Conservation (phyloP, 2,329 filamentous ascomycete genomes). For the Ophiosphaerella narmari region DNA sequence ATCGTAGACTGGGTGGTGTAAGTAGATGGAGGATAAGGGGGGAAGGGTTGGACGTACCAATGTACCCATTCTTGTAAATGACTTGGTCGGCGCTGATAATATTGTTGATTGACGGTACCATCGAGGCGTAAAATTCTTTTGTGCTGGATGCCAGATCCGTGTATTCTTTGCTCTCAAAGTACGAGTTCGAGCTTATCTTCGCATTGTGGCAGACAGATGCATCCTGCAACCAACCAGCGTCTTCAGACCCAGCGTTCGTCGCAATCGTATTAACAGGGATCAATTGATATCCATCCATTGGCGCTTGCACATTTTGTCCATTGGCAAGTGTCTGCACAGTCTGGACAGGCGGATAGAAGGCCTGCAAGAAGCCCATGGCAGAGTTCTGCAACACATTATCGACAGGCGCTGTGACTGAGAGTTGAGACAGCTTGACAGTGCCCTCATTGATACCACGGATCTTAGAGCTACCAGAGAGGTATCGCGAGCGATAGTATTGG, state of each 20-base stretch:
- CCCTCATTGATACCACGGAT: constrained; percentile 71
- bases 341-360: constrained; percentile 76
- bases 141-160: constrained; percentile 54
- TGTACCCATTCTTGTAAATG: constrained; percentile 67
- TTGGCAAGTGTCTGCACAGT: constrained; percentile 69
- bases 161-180: constrained; percentile 60
- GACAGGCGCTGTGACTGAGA: constrained; percentile 72
- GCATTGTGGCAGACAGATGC: constrained; percentile 61
- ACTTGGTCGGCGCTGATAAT: constrained; percentile 56
- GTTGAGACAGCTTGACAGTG: constrained; percentile 69
- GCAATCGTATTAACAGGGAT: constrained; percentile 71
- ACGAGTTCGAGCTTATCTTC: constrained; percentile 62
- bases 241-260: constrained; percentile 63
- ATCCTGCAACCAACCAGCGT: constrained; percentile 63
- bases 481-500: constrained; percentile 74
- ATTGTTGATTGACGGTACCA: constrained; percentile 58
- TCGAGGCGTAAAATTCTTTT: constrained; percentile 57
- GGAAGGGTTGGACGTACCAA: constrained; percentile 52
- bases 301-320: constrained; percentile 67
- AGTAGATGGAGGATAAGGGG: neutral
- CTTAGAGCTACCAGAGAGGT: constrained; percentile 66
- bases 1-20: constrained; percentile 56
- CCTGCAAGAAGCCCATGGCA: constrained; percentile 80
- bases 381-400: constrained; percentile 82
- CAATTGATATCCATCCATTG: constrained; percentile 81